Conservation (phyloP, 495 filamentous ascomycete genomes). For the Penicillium pancosmium region DNA sequence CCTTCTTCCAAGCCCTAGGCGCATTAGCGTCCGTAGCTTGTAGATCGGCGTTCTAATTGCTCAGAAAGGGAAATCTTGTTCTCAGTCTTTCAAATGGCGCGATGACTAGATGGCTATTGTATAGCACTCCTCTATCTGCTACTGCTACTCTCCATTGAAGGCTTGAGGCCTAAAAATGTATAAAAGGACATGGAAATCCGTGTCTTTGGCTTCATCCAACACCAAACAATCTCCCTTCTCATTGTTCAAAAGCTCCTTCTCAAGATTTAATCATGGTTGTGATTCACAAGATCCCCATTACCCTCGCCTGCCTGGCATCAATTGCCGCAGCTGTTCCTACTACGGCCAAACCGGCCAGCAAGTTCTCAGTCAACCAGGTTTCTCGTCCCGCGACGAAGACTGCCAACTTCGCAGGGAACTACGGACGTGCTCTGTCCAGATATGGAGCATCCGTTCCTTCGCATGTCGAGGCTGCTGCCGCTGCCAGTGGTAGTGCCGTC, state of each 20-base stretch:
- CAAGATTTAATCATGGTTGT: conserved; percentile 34
- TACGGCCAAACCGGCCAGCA: conserved; percentile 8
- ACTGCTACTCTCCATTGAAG: neutral
- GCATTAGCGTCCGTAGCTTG: conserved; percentile 1
- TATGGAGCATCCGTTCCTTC: conserved; percentile 43
- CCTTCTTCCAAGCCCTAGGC: neutral
- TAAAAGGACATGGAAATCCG: conserved; percentile 14
- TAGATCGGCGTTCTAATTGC: conserved; percentile 12
- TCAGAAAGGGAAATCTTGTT: conserved; percentile 10
- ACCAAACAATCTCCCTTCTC: conserved; percentile 3
- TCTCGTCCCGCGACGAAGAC: conserved; percentile 29
- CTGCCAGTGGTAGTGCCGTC: conserved; percentile 45
- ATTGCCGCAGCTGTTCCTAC: conserved; percentile 35
- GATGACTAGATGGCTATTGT: neutral
- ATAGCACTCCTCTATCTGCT: neutral
- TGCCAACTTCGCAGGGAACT: conserved; percentile 40
- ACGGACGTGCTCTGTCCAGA: conserved; percentile 43
- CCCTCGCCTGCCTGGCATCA: conserved; percentile 31
- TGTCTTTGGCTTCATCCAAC: neutral
- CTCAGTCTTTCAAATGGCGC: conserved; percentile 4
- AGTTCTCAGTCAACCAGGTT: conserved; percentile 45
- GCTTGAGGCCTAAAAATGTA: conserved; percentile 3
- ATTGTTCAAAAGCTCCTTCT: neutral
- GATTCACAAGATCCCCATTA: conserved; percentile 33
- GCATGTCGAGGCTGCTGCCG: conserved; percentile 41